These are phyloP conservation scores for Penicillium sp. DNA, from an alignment of 2,329 filamentous ascomycete species.

Conservation along the genomic window DNA sequence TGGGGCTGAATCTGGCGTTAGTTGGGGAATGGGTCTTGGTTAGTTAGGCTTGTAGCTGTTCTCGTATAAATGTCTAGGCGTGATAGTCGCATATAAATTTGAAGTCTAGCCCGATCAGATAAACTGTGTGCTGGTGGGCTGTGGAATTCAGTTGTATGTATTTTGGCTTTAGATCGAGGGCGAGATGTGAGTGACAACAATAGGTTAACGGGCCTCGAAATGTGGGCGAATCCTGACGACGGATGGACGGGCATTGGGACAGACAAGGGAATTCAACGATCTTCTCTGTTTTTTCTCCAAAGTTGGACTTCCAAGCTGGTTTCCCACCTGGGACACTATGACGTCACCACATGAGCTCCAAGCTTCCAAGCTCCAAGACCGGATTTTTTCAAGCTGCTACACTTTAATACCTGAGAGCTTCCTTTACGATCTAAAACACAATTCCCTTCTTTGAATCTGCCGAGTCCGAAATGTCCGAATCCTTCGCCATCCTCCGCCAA, in stretches of 20 bases:
- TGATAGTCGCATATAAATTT: too few species aligned
- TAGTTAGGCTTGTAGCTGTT: neutral
- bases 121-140: too few species aligned
- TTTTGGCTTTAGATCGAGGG: neutral
- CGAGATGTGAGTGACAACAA: neutral
- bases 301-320: neutral
- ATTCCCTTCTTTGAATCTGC: too few species aligned
- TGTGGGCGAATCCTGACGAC: too few species aligned
- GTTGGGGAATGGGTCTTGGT: neutral
- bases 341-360: neutral
- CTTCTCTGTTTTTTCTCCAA: too few species aligned
- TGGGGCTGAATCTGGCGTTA: too few species aligned
- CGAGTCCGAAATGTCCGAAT: conserved; percentile 36
- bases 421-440: too few species aligned
- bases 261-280: neutral
- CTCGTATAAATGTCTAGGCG: neutral
- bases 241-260: too few species aligned
- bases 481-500: conserved; percentile 49
- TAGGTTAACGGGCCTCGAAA: neutral
- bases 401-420: neutral
- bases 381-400: neutral
- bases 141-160: neutral
- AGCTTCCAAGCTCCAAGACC: neutral
- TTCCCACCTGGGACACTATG: neutral
- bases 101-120: too few species aligned